Conservation (phyloP, 176 grass and related monocot genomes). For the Musa beccarii region DNA sequence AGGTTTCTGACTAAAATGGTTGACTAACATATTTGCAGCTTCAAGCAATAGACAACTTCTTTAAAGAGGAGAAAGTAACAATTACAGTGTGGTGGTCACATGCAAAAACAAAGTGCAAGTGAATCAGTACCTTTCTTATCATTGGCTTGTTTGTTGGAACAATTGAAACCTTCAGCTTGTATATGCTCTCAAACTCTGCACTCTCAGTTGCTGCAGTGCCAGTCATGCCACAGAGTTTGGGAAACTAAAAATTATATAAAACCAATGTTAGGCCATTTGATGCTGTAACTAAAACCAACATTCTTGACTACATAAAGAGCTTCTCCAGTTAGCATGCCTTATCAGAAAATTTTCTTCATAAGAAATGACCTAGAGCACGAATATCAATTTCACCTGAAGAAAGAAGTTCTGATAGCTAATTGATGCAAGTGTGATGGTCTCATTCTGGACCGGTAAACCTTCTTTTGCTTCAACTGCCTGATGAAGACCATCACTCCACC, state of each 20-base stretch:
- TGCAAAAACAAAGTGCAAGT: background rate
- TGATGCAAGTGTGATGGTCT: constrained; percentile 94
- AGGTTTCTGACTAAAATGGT: background rate
- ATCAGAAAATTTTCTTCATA: background rate
- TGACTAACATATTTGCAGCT: background rate
- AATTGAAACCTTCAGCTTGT: constrained; percentile 92
- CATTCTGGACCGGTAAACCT: constrained; percentile 86
- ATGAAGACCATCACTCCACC: constrained; percentile 98
- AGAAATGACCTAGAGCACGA: constrained; percentile 1
- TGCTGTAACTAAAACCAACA: background rate
- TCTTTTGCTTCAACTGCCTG: constrained; percentile 99
- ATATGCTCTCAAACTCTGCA: constrained; percentile 93
- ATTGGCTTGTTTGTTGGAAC: constrained; percentile 97
- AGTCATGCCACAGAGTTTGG: constrained; percentile 98
- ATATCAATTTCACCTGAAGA: constrained; percentile 58
- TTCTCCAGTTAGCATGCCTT: background rate
- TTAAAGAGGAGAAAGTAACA: constrained; percentile 8
- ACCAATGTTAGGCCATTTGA: constrained; percentile 11
- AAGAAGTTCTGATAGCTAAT: constrained; percentile 99
- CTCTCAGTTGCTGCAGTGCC: constrained; percentile 90
- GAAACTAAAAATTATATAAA: constrained; percentile 51
- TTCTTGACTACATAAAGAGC: background rate
- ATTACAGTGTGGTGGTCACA: background rate
- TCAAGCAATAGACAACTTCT: background rate
- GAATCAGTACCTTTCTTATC: constrained; percentile 74